A percentile compares a stretch with the other conserved stretches of the same genome.
phyloP scores from a whole-genome alignment of 805 yeast genomes.

The Vanderwaltozyma yarrowii region DNA sequence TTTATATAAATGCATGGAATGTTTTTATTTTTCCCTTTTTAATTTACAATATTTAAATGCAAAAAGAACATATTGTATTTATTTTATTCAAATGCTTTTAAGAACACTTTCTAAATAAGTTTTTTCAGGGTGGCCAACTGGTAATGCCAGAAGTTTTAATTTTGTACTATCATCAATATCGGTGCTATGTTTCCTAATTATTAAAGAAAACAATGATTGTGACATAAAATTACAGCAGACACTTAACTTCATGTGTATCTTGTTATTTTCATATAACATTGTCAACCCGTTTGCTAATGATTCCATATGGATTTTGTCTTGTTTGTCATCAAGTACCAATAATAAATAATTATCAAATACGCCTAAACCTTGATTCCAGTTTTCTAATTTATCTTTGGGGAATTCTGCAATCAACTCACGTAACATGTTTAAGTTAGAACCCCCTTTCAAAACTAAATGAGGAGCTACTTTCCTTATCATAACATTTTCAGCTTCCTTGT shows the following conservation, averaged over 20 bases:
- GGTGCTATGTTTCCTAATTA: not conserved
- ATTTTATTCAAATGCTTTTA: not conserved
- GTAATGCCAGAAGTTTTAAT: conserved; percentile 10
- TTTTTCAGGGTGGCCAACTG: conserved; percentile 21
- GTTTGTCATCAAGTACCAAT: conserved; percentile 18
- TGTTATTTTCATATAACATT: conserved; percentile 29
- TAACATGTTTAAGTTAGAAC: conserved; percentile 33
- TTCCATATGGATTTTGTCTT: conserved; percentile 26
- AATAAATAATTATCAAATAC: conserved; percentile 43
- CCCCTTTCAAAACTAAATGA: conserved; percentile 33
- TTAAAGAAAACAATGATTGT: conserved; percentile 30
- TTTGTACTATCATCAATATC: not conserved
- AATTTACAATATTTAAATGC: conserved; percentile 10
- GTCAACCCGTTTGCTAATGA: conserved; percentile 32
- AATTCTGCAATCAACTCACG: conserved; percentile 33
- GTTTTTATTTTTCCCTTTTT: conserved; percentile 18
- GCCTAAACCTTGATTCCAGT: conserved; percentile 51
- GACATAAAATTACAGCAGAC: conserved; percentile 48
- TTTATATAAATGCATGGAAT: too few species aligned
- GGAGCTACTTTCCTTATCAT: conserved; percentile 63
- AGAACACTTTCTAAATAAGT: conserved; percentile 27
- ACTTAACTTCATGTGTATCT: conserved; percentile 24
- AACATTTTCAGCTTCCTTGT: conserved; percentile 53
- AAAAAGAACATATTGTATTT: not conserved
- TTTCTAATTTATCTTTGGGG: conserved; percentile 35